These are phyloP conservation scores for Hypoxylon sp. DNA, from an alignment of 2,329 filamentous ascomycete species.

Conservation along the genomic window DNA sequence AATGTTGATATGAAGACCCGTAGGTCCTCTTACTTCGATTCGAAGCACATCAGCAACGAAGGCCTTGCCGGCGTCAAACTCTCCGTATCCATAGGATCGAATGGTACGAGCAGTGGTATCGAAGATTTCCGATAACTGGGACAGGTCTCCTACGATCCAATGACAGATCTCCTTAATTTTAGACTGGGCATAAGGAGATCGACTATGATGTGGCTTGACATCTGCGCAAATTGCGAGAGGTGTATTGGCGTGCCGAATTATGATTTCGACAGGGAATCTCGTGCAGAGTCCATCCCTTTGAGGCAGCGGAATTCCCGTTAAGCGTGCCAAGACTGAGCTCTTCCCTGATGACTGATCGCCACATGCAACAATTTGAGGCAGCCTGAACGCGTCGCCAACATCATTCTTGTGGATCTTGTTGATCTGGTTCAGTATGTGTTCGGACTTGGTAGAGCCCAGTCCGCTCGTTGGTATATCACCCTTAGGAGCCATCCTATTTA, in stretches of 20 bases:
- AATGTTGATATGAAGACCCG: slow-evolving; percentile 39
- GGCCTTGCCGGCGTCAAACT: background rate
- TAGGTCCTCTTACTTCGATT: slow-evolving; percentile 37
- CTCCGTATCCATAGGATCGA: background rate
- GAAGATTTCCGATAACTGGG: slow-evolving; percentile 22
- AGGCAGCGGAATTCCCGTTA: slow-evolving; percentile 69
- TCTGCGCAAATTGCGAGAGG: slow-evolving; percentile 22
- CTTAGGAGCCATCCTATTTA: background rate
- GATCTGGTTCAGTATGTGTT: slow-evolving; percentile 2
- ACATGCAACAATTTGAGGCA: slow-evolving; percentile 68
- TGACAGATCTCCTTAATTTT: slow-evolving; percentile 11
- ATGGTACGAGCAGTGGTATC: slow-evolving; percentile 6
- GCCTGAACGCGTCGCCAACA: slow-evolving; percentile 20
- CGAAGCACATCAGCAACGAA: slow-evolving; percentile 30
- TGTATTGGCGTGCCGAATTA: slow-evolving; percentile 58
- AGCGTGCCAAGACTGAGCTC: slow-evolving; percentile 70
- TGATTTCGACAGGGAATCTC: slow-evolving; percentile 68
- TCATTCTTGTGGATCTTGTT: slow-evolving; percentile 1
- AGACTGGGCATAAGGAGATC: slow-evolving; percentile 1
- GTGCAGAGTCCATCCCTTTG: slow-evolving; percentile 68
- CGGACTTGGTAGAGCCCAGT: slow-evolving; percentile 4
- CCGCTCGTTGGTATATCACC: background rate
- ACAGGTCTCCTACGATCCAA: slow-evolving; percentile 24
- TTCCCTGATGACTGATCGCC: slow-evolving; percentile 71
- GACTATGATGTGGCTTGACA: slow-evolving; percentile 24